Evolutionary conservation across 257 asterid species (phyloP).

Genomic region (Nicotiana attenuata): DNA sequence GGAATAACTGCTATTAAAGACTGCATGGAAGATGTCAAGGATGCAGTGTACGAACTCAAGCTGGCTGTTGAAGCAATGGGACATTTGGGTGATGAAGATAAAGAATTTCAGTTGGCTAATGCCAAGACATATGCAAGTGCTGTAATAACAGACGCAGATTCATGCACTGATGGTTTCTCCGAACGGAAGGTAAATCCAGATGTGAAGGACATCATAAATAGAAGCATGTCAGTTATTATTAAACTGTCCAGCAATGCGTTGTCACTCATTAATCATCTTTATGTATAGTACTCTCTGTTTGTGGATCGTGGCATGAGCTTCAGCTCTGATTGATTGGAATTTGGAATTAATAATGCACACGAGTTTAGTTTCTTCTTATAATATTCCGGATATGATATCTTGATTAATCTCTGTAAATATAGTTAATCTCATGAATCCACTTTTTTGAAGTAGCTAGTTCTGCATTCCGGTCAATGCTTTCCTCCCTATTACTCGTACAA

Average conservation of each 20-base stretch:
- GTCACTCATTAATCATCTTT: slow-evolving; percentile 59
- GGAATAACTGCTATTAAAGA: slow-evolving; percentile 42
- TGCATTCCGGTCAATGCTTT: no score
- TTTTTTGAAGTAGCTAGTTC: no score
- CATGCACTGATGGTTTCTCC: slow-evolving; percentile 50
- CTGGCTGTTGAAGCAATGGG: slow-evolving; percentile 42
- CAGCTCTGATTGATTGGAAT: not conserved
- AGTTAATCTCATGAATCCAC: not conserved
- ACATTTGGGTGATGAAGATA: slow-evolving; percentile 31
- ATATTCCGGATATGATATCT: not conserved
- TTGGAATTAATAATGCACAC: not conserved
- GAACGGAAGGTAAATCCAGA: slow-evolving; percentile 20
- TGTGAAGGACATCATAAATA: slow-evolving; percentile 34
- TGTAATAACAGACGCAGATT: slow-evolving; percentile 65
- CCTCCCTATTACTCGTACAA: no score
- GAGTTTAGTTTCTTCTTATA: no score
- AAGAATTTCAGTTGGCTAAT: slow-evolving; percentile 47
- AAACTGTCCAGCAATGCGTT: slow-evolving; percentile 50
- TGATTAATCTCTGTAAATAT: not conserved
- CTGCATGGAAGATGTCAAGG: slow-evolving; percentile 56
- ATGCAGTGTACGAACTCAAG: slow-evolving; percentile 54
- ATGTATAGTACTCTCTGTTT: not conserved
- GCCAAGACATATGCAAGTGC: slow-evolving; percentile 79
- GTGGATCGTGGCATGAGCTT: not conserved
- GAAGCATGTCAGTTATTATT: slow-evolving; percentile 23